A percentile compares a stretch with the other conserved stretches of the same genome.
Conservation (phyloP, 1,284 basidiomycete genomes). For the Ganoderma resinaceum region DNA sequence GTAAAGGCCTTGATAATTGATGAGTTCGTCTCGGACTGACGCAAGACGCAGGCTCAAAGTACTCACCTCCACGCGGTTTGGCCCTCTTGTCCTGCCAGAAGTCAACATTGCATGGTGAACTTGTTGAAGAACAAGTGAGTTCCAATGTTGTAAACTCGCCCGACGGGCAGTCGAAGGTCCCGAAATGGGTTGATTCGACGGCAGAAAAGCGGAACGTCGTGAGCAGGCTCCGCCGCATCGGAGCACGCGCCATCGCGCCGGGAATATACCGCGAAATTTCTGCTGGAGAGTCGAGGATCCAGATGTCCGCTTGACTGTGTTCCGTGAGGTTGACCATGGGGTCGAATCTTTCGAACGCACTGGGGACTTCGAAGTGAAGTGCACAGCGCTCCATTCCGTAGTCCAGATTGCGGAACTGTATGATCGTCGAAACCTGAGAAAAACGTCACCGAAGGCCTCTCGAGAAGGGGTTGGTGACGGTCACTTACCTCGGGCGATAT, state of each 20-base stretch:
- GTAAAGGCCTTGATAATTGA: not conserved
- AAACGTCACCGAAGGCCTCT: not conserved
- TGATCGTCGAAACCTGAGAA: conserved; percentile 4
- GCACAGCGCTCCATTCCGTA: conserved; percentile 31
- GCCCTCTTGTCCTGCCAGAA: conserved; percentile 31
- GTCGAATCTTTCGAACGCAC: conserved; percentile 9
- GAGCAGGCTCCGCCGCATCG: conserved; percentile 19
- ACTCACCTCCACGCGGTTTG: conserved; percentile 26
- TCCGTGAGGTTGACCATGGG: conserved; percentile 15
- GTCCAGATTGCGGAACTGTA: conserved; percentile 29
- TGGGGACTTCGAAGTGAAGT: conserved; percentile 19
- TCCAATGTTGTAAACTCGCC: conserved; percentile 28
- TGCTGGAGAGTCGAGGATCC: conserved; percentile 21
- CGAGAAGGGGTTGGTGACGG: not conserved
- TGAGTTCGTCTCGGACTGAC: not conserved
- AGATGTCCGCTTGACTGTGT: conserved; percentile 23
- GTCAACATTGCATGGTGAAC: conserved; percentile 22
- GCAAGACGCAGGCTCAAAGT: too few relatives aligned
- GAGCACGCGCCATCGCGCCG: conserved; percentile 18
- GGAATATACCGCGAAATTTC: conserved; percentile 28
- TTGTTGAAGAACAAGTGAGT: conserved; percentile 20
- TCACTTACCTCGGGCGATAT: not conserved
- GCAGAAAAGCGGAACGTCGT: conserved; percentile 22
- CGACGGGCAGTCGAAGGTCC: conserved; percentile 27
- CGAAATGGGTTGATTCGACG: conserved; percentile 9